A percentile compares a stretch with the other conserved stretches of the same genome.
These are phyloP conservation scores for Talaromyces adpressus DNA, from an alignment of 495 filamentous ascomycete genomes.

Conservation along the genomic window DNA sequence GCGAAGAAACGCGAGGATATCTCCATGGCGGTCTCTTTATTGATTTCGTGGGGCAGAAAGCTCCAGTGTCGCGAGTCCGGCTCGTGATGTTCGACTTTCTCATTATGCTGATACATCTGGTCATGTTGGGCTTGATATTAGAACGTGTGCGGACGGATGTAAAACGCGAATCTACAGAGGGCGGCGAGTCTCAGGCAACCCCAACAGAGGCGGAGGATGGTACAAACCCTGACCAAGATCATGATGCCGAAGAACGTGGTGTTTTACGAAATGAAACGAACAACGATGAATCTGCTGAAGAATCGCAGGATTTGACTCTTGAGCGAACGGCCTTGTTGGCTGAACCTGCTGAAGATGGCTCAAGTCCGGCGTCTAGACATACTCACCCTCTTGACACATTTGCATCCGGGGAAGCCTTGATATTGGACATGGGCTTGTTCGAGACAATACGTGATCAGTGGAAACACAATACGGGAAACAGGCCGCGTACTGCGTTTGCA, in stretches of 20 bases:
- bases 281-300: conserved; percentile 19
- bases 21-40: conserved; percentile 79
- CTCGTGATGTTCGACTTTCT: conserved; percentile 59
- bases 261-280: conserved; percentile 44
- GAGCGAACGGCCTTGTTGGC: conserved; percentile 39
- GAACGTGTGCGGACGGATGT: conserved; percentile 51
- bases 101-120: conserved; percentile 59
- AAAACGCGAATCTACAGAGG: conserved; percentile 9
- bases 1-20: conserved; percentile 72
- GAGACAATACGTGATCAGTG: conserved; percentile 61
- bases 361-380: conserved; percentile 21
- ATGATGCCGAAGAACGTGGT: conserved; percentile 79
- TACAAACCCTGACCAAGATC: conserved; percentile 46
- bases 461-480: conserved; percentile 23
- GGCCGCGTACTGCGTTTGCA: conserved; percentile 21
- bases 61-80: conserved; percentile 58
- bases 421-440: conserved; percentile 64
- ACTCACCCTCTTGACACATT: conserved; percentile 50
- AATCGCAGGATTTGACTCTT: conserved; percentile 33
- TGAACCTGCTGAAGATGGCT: conserved; percentile 29
- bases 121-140: conserved; percentile 67
- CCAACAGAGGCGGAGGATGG: conserved; percentile 13
- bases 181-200: conserved; percentile 12
- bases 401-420: conserved; percentile 59
- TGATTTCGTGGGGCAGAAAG: conserved; percentile 81